Conservation (phyloP, 2,329 filamentous ascomycete genomes). For the Elsinoe ampelina region DNA sequence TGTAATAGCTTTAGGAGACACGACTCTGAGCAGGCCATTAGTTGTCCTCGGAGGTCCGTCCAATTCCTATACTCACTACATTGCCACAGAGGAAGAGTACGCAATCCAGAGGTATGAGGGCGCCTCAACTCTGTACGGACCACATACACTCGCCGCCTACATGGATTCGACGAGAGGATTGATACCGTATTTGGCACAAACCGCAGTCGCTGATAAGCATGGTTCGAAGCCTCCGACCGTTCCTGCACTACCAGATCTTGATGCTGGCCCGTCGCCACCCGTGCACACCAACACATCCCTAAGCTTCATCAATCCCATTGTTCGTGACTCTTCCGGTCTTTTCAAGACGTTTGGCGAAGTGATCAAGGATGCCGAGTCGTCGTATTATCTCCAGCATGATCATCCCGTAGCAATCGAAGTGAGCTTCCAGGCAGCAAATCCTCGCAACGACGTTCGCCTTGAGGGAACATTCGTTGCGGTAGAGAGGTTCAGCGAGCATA, state of each 20-base stretch:
- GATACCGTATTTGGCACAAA: conserved; percentile 54
- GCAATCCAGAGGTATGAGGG: conserved; percentile 83
- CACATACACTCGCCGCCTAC: conserved; percentile 72
- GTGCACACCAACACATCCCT: conserved; percentile 69
- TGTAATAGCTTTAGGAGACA: conserved; percentile 31
- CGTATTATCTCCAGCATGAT: conserved; percentile 45
- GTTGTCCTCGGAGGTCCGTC: conserved; percentile 82
- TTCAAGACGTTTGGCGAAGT: conserved; percentile 64
- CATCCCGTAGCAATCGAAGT: conserved; percentile 54
- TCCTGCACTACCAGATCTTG: conserved; percentile 26
- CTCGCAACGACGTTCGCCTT: conserved; percentile 73
- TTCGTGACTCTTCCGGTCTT: conserved; percentile 59
- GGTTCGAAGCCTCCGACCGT: conserved; percentile 29
- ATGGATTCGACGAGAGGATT: conserved; percentile 74
- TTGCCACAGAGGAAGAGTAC: conserved; percentile 72
- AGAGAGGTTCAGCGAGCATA: conserved; percentile 48
- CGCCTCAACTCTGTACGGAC: conserved; percentile 83
- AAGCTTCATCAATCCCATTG: conserved; percentile 70
- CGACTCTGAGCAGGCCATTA: conserved; percentile 47
- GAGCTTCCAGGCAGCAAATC: conserved; percentile 78
- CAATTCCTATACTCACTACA: conserved; percentile 83
- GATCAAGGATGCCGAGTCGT: conserved; percentile 43
- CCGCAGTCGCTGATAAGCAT: conserved; percentile 19
- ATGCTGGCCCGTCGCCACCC: conserved; percentile 55
- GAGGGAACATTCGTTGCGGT: conserved; percentile 71